These are phyloP conservation scores for Entoloma clypeatum DNA, from an alignment of 1,284 basidiomycete genomes.

Conservation along the genomic window DNA sequence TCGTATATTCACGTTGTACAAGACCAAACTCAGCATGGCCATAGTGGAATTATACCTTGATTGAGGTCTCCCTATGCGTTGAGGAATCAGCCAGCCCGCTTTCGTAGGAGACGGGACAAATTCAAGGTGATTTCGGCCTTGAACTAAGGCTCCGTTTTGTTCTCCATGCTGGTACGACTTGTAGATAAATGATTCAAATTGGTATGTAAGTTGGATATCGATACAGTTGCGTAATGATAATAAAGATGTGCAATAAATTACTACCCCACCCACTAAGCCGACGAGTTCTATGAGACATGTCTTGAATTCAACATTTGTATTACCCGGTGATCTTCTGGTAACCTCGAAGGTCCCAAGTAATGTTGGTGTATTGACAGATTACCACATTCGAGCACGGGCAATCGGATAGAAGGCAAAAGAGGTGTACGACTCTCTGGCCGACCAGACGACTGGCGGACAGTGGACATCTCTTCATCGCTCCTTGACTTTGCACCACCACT, in stretches of 20 bases:
- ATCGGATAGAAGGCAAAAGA: constrained; percentile 32
- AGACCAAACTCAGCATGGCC: too few relatives aligned
- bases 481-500: constrained; percentile 56
- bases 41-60: too few relatives aligned
- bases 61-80: too few relatives aligned
- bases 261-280: too few relatives aligned
- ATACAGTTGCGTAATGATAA: too few relatives aligned
- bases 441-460: constrained; percentile 7
- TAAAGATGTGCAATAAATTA: neutral
- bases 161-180: too few relatives aligned
- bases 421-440: constrained; percentile 20
- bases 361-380: constrained; percentile 21
- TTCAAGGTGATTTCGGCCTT: too few relatives aligned
- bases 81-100: too few relatives aligned
- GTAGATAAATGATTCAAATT: too few relatives aligned
- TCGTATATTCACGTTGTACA: constrained; percentile 11
- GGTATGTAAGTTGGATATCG: too few relatives aligned
- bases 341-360: constrained; percentile 36
- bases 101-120: too few relatives aligned
- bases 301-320: constrained; percentile 55
- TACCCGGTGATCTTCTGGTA: constrained; percentile 58
- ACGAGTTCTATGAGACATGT: constrained; percentile 23
- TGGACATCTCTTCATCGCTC: constrained; percentile 29
- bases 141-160: too few relatives aligned
- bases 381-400: constrained; percentile 24